A percentile compares a stretch with the other conserved stretches of the same genome.
Conservation (phyloP, 768 basidiomycete genomes). For the Auricularia cornea region DNA sequence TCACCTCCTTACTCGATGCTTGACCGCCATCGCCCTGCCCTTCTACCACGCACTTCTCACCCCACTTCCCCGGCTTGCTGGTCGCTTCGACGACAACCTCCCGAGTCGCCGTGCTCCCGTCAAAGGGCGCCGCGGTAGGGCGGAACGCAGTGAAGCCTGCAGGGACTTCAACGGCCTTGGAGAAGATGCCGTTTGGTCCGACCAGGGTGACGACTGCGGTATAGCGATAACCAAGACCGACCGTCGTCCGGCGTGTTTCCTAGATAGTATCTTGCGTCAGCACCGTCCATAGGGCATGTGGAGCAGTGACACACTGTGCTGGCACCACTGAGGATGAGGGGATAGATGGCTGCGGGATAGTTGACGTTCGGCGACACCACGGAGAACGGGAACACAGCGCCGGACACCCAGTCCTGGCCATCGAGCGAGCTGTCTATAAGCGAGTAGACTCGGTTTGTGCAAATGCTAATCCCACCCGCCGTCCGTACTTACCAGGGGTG, state of each 20-base stretch:
- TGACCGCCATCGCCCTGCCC: no score
- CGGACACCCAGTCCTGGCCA: neutral
- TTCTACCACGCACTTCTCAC: no score
- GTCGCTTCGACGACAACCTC: neutral
- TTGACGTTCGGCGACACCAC: neutral
- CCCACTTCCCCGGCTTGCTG: no score
- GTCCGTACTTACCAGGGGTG: neutral
- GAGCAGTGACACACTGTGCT: neutral
- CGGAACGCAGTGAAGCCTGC: neutral
- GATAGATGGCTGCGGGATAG: neutral
- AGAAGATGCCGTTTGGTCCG: neutral
- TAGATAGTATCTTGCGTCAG: neutral
- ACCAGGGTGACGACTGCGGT: neutral
- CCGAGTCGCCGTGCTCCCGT: neutral
- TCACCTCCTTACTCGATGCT: no score
- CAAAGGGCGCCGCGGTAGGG: neutral
- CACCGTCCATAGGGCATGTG: neutral
- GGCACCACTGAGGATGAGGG: neutral
- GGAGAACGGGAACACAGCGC: neutral
- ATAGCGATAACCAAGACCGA: neutral
- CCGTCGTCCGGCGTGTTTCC: neutral
- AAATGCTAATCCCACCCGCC: no score
- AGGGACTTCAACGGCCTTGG: neutral
- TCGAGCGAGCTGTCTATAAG: neutral
- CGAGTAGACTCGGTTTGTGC: neutral